Conservation (phyloP, 192 early-diverging fungal species). For the Paraglomus brasilianum region DNA sequence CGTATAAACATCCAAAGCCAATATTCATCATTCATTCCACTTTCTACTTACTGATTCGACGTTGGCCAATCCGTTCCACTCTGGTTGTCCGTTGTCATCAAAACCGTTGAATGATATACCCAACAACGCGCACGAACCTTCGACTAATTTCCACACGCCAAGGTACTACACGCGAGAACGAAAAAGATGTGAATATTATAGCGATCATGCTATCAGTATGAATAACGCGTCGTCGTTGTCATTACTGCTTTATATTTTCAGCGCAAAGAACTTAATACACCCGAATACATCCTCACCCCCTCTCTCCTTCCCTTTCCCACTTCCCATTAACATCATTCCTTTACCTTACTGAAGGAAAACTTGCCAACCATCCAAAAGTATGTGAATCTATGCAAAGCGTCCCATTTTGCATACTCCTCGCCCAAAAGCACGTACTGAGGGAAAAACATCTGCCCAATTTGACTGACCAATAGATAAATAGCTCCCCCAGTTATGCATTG, state of each 20-base stretch:
- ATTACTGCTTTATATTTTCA: too few relatives aligned
- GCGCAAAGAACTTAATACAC: too few relatives aligned
- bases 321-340: not conserved
- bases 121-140: slow-evolving; percentile 54
- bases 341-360: slow-evolving; percentile 52
- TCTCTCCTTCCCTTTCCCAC: not conserved
- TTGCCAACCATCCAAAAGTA: slow-evolving; percentile 52
- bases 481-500: slow-evolving; percentile 42
- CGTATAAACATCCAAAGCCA: not conserved
- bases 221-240: too few relatives aligned
- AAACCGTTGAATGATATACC: slow-evolving; percentile 60
- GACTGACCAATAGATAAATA: slow-evolving; percentile 46
- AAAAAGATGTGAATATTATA: not conserved
- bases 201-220: not conserved
- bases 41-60: slow-evolving; percentile 35
- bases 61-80: slow-evolving; percentile 58
- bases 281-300: not conserved
- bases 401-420: slow-evolving; percentile 38
- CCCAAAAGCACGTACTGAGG: slow-evolving; percentile 46
- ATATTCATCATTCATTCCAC: too few relatives aligned
- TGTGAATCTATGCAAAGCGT: slow-evolving; percentile 38
- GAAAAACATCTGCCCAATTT: slow-evolving; percentile 46
- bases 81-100: slow-evolving; percentile 42
- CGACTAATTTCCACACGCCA: slow-evolving; percentile 60
- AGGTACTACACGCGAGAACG: slow-evolving; percentile 45